A percentile compares a stretch with the other conserved stretches of the same genome.
These are phyloP conservation scores for Hyaloraphidium curvatum DNA, from an alignment of 192 early-diverging fungal species.

Conservation along the genomic window DNA sequence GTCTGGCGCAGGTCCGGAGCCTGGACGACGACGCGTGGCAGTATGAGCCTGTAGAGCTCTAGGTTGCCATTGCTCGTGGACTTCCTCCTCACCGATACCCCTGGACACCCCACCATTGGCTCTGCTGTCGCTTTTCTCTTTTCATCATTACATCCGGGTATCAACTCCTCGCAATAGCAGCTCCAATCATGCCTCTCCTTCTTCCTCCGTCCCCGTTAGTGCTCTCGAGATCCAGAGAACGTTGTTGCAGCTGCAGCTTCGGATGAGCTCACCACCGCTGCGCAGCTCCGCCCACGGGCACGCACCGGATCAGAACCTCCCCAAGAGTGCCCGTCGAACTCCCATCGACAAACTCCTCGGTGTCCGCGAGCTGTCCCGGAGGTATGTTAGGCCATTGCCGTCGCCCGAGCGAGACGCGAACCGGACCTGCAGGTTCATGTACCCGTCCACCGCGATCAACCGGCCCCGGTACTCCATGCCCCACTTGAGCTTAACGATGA, in stretches of 20 bases:
- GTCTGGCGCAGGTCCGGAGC: too few relatives aligned
- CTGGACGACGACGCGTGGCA: background rate
- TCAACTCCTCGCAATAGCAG: background rate
- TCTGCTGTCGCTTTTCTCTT: background rate
- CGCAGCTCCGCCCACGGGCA: background rate
- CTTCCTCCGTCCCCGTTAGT: background rate
- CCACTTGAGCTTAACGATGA: slow-evolving; percentile 94
- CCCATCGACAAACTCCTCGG: slow-evolving; percentile 91
- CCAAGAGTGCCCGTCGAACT: slow-evolving; percentile 67
- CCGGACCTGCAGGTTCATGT: slow-evolving; percentile 89
- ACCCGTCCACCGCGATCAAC: slow-evolving; percentile 75
- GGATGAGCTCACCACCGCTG: background rate
- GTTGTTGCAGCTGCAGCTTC: slow-evolving; percentile 58
- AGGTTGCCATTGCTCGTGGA: too few relatives aligned
- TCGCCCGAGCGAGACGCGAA: background rate
- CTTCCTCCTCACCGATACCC: too few relatives aligned
- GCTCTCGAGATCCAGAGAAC: slow-evolving; percentile 36
- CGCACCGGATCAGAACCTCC: slow-evolving; percentile 73
- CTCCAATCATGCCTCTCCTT: background rate
- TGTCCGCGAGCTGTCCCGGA: slow-evolving; percentile 57
- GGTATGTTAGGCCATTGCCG: background rate
- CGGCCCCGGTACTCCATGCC: slow-evolving; percentile 93
- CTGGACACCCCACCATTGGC: background rate
- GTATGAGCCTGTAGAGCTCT: background rate
- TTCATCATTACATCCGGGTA: background rate